Evolutionary conservation across 164 flowering plant genomes (phyloP).

Genomic region (Berberis vulgaris): DNA sequence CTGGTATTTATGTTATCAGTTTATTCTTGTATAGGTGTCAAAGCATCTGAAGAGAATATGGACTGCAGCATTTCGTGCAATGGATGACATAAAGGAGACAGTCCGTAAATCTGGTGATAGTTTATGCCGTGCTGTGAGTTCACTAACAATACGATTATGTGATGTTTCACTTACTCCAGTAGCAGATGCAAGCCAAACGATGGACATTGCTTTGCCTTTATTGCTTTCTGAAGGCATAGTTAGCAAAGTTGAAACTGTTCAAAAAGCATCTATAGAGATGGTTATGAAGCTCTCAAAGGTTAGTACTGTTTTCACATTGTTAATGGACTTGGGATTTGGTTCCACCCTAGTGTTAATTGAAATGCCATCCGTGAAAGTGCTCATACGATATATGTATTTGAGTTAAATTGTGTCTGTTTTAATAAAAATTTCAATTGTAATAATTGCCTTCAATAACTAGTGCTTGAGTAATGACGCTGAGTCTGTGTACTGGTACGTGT

Average conservation of each 20-base stretch:
- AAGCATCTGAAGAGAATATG: slow-evolving; percentile 75
- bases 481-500: too few relatives aligned
- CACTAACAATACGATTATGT: slow-evolving; percentile 80
- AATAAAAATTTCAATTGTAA: too few relatives aligned
- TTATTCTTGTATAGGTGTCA: slow-evolving; percentile 40
- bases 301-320: slow-evolving; percentile 2
- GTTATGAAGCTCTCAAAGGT: slow-evolving; percentile 99
- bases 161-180: slow-evolving; percentile 70
- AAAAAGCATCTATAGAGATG: slow-evolving; percentile 78
- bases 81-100: slow-evolving; percentile 99
- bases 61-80: slow-evolving; percentile 87
- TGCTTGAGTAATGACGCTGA: too few relatives aligned
- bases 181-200: slow-evolving; percentile 60
- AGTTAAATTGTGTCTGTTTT: too few relatives aligned
- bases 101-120: slow-evolving; percentile 91
- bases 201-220: slow-evolving; percentile 80
- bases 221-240: slow-evolving; percentile 80
- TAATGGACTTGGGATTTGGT: too few relatives aligned
- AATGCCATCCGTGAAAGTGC: too few relatives aligned
- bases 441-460: too few relatives aligned
- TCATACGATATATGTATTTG: too few relatives aligned
- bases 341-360: too few relatives aligned
- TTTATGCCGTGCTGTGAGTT: slow-evolving; percentile 70
- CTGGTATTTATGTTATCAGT: background rate
- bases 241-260: slow-evolving; percentile 81